These are phyloP conservation scores for Lithospermum erythrorhizon DNA, from an alignment of 257 asterid genomes.

Conservation along the genomic window DNA sequence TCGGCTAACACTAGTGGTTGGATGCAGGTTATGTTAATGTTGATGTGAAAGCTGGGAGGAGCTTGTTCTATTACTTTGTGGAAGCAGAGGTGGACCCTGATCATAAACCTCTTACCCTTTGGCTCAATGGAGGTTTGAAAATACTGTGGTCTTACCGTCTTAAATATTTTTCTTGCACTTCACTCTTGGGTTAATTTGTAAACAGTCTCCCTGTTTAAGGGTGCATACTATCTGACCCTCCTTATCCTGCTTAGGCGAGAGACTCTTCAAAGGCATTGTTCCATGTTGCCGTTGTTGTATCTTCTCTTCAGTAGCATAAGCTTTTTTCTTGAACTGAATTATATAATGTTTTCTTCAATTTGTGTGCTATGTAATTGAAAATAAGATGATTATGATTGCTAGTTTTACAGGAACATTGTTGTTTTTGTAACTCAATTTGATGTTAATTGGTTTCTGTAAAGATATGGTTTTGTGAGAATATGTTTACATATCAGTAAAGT, in stretches of 20 bases:
- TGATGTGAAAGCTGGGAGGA: conserved; percentile 50
- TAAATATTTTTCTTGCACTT: neutral
- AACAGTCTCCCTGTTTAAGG: too few species aligned
- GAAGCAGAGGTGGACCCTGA: conserved; percentile 50
- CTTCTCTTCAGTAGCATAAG: neutral
- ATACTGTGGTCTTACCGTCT: neutral
- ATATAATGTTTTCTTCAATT: too few species aligned
- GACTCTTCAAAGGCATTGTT: too few species aligned
- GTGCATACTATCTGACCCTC: neutral
- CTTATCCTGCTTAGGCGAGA: neutral
- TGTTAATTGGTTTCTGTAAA: too few species aligned
- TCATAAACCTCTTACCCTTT: conserved; percentile 47
- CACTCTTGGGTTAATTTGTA: neutral
- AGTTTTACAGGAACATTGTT: too few species aligned
- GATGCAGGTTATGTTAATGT: conserved; percentile 63
- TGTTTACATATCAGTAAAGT: too few species aligned
- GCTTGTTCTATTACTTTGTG: conserved; percentile 61
- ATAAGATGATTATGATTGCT: too few species aligned
- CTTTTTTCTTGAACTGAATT: too few species aligned
- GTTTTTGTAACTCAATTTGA: too few species aligned
- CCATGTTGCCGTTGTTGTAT: neutral
- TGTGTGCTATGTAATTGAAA: too few species aligned
- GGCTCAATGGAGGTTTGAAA: conserved; percentile 60
- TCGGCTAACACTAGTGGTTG: too few species aligned
- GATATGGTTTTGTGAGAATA: too few species aligned